Evolutionary conservation across 2,329 filamentous ascomycete species (phyloP).

Genomic region (Pestalotiopsis sp.): DNA sequence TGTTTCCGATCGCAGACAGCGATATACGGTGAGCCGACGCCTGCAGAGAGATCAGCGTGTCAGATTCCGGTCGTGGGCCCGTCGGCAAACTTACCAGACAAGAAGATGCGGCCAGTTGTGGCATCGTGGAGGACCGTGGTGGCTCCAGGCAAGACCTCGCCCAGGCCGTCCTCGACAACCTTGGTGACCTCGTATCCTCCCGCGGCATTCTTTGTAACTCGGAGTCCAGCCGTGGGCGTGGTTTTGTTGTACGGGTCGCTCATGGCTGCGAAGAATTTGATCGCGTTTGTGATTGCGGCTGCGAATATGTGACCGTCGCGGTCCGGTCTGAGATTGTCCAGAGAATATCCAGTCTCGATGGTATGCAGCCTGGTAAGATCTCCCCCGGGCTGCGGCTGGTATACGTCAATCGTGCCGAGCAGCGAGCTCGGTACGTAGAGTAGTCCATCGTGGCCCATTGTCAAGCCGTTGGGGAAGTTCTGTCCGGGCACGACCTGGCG

Average conservation of each 20-base stretch:
- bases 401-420: constrained; percentile 18
- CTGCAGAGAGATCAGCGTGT: background rate
- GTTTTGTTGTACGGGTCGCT: constrained; percentile 22
- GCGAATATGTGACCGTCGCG: constrained; percentile 27
- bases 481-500: constrained; percentile 27
- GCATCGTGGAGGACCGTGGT: constrained; percentile 30
- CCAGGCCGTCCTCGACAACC: constrained; percentile 28
- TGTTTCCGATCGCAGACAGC: constrained; percentile 11
- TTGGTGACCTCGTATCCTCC: constrained; percentile 25
- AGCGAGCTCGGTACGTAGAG: constrained; percentile 34
- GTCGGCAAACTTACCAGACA: constrained; percentile 20
- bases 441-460: constrained; percentile 23
- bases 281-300: constrained; percentile 23
- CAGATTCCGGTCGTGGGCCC: background rate
- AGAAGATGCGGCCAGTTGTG: constrained; percentile 29
- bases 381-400: constrained; percentile 13
- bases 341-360: constrained; percentile 21
- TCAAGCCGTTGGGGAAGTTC: constrained; percentile 35
- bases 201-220: constrained; percentile 20
- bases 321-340: constrained; percentile 31
- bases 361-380: constrained; percentile 20
- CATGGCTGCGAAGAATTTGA: constrained; percentile 17
- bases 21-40: constrained; percentile 4
- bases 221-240: constrained; percentile 21
- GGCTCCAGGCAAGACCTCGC: constrained; percentile 25